Evolutionary conservation across 345 rosid genomes (phyloP).

Genomic region (Syzygium aromaticum): DNA sequence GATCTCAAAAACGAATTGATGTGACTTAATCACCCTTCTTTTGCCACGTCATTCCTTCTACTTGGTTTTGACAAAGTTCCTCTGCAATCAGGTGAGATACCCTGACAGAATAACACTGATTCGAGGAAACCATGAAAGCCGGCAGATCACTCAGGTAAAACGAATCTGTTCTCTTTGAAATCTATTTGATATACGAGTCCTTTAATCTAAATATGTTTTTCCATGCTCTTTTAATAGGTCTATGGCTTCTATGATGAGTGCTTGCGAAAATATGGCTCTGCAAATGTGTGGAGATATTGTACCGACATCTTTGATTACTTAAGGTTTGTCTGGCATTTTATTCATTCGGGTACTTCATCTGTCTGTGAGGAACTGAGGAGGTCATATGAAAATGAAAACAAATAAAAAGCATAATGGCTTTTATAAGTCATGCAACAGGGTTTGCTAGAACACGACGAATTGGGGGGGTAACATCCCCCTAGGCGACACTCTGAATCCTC

Average conservation of each 20-base stretch:
- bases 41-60: neutral
- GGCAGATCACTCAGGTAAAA: conserved; percentile 92
- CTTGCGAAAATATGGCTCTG: conserved; percentile 90
- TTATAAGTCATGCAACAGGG: neutral
- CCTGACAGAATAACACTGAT: conserved; percentile 95
- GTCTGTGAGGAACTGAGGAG: neutral
- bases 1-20: neutral
- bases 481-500: neutral
- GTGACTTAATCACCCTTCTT: neutral
- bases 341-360: neutral
- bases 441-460: neutral
- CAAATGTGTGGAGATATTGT: conserved; percentile 99
- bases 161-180: neutral
- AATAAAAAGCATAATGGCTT: neutral
- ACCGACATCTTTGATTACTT: conserved; percentile 93
- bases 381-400: neutral
- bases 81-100: conserved; percentile 70
- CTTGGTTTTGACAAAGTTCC: conserved; percentile 9
- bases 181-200: neutral
- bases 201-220: neutral
- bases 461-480: no score
- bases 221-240: conserved; percentile 32
- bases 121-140: conserved; percentile 96
- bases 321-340: conserved; percentile 37
- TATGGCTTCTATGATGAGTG: conserved; percentile 99